Percentiles rank a stretch among this genome's conserved stretches.
phyloP scores from a whole-genome alignment of 1,139 yeast species.

The Geotrichum histeridarum region DNA sequence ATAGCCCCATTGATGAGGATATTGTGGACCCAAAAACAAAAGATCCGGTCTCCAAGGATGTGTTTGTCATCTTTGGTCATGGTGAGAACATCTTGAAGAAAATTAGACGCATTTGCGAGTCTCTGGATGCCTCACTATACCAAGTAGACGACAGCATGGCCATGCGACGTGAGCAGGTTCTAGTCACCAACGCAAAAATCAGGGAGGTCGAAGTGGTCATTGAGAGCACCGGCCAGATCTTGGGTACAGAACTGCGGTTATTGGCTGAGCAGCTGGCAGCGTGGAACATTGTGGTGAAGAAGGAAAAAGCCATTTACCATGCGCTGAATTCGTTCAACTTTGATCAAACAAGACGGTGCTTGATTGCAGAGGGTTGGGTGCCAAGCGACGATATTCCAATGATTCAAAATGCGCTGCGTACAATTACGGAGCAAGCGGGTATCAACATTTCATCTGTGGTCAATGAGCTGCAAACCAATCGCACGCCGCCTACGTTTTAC shows the following conservation, averaged over 20 bases:
- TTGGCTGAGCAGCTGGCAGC: conserved; percentile 65
- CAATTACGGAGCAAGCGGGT: conserved; percentile 54
- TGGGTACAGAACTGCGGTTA: conserved; percentile 69
- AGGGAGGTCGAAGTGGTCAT: conserved; percentile 65
- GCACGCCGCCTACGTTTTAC: conserved; percentile 91
- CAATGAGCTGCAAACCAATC: conserved; percentile 72
- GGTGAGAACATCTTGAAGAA: conserved; percentile 67
- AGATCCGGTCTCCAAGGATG: conserved; percentile 55
- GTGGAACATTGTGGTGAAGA: conserved; percentile 61
- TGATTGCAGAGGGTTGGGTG: conserved; percentile 98
- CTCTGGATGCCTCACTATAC: conserved; percentile 75
- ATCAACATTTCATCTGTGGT: conserved; percentile 67
- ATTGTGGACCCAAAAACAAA: conserved; percentile 48
- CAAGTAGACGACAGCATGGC: conserved; percentile 57
- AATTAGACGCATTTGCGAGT: conserved; percentile 70
- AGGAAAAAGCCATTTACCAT: conserved; percentile 72
- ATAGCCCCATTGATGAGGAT: conserved; percentile 60
- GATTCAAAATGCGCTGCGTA: conserved; percentile 47
- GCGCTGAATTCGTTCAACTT: conserved; percentile 76
- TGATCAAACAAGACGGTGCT: conserved; percentile 77
- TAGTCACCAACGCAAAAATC: conserved; percentile 54
- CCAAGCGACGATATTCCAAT: conserved; percentile 52
- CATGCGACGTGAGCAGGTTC: conserved; percentile 54
- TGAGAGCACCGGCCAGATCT: conserved; percentile 61
- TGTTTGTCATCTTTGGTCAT: conserved; percentile 82